Percentiles rank a stretch among this genome's conserved stretches.
These are phyloP conservation scores for Colletotrichum destructivum DNA, from an alignment of 2,329 filamentous ascomycete genomes.

Conservation along the genomic window DNA sequence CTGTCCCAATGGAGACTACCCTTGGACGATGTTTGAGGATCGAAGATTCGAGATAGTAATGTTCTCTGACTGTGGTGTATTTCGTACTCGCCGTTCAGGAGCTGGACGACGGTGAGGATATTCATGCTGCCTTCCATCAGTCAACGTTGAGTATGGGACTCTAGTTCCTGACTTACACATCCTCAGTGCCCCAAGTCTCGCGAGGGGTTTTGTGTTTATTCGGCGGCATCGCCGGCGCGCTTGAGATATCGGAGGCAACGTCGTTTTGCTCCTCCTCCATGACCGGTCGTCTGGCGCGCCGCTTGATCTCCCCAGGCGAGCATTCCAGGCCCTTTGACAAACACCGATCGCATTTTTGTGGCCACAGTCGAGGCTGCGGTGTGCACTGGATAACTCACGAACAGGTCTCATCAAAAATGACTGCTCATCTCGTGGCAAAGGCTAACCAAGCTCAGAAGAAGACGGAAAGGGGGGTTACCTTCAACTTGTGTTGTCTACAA, in stretches of 20 bases:
- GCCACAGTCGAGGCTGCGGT: slow-evolving; percentile 7
- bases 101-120: slow-evolving; percentile 2
- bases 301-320: slow-evolving; percentile 11
- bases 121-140: neutral
- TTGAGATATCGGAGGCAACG: too few species aligned
- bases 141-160: too few species aligned
- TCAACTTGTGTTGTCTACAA: slow-evolving; percentile 16
- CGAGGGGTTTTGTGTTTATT: neutral
- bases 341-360: slow-evolving; percentile 10
- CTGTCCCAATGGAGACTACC: too few species aligned
- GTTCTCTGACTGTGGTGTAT: neutral
- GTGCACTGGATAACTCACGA: neutral
- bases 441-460: too few species aligned
- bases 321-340: neutral
- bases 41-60: neutral
- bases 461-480: neutral
- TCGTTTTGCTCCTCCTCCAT: too few species aligned
- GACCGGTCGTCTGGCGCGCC: neutral
- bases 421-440: too few species aligned
- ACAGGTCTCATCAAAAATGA: neutral
- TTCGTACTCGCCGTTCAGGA: slow-evolving; percentile 1
- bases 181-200: neutral
- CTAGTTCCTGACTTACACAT: neutral
- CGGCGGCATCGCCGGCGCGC: too few species aligned
- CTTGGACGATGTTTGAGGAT: neutral